These are phyloP conservation scores for Pseudisothecium myosuroides DNA, from an alignment of 225 moss, liverwort and hornwort genomes.

Conservation along the genomic window DNA sequence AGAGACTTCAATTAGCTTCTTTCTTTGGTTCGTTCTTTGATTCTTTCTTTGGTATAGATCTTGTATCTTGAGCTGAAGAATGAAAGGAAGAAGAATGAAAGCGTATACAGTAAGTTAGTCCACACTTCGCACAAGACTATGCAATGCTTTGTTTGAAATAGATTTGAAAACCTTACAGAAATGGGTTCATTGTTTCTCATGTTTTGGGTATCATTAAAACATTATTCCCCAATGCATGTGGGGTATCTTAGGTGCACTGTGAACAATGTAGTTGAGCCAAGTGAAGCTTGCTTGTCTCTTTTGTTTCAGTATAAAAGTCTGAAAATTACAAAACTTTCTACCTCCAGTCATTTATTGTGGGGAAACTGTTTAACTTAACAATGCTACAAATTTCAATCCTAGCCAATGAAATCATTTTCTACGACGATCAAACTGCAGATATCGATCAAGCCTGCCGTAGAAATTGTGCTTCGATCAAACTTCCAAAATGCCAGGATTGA, in stretches of 20 bases:
- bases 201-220: neutral
- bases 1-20: neutral
- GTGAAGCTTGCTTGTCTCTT: no score
- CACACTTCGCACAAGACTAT: neutral
- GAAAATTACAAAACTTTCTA: neutral
- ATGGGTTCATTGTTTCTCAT: neutral
- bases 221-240: no score
- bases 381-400: neutral
- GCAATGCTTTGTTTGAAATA: neutral
- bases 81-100: neutral
- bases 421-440: neutral
- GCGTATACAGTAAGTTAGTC: neutral
- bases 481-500: neutral
- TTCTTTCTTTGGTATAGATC: neutral
- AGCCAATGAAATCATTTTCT: neutral
- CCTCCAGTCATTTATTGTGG: neutral
- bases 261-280: neutral
- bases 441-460: neutral
- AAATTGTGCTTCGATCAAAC: neutral
- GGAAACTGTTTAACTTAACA: neutral
- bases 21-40: neutral
- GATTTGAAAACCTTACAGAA: neutral
- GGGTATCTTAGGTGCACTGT: neutral
- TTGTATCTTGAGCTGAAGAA: neutral
- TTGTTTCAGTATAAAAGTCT: neutral